These are phyloP conservation scores for Leersia perrieri DNA, from an alignment of 176 grass and related monocot species.

Conservation along the genomic window DNA sequence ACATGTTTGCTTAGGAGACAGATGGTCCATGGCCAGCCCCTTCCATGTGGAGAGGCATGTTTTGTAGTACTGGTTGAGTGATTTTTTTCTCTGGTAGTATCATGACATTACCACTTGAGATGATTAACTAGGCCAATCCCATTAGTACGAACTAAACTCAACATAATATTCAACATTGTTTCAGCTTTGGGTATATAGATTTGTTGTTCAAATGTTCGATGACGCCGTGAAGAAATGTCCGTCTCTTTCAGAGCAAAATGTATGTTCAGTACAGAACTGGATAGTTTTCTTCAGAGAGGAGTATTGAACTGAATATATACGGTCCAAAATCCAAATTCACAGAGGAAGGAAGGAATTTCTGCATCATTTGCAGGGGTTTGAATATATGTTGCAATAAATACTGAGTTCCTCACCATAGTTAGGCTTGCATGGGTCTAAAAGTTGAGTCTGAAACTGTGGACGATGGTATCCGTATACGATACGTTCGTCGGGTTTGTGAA, in stretches of 20 bases:
- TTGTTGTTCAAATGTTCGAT: neutral
- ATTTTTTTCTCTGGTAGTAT: no score
- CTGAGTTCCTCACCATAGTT: neutral
- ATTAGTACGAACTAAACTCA: neutral
- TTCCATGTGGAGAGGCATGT: slow-evolving; percentile 29
- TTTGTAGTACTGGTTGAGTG: neutral
- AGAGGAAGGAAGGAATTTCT: neutral
- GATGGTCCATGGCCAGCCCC: slow-evolving; percentile 43
- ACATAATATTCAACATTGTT: neutral
- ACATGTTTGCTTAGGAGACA: slow-evolving; percentile 30
- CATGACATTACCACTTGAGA: neutral
- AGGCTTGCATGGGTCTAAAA: neutral
- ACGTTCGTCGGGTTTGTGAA: no score
- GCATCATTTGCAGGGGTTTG: no score
- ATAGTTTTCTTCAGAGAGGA: no score
- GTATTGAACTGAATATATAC: neutral
- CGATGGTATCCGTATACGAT: slow-evolving; percentile 4
- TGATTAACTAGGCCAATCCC: neutral
- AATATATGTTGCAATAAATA: no score
- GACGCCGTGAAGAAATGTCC: no score
- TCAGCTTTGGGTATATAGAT: neutral
- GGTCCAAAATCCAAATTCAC: neutral
- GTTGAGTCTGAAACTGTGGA: neutral
- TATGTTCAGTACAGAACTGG: neutral
- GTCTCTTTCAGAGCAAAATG: neutral